Evolutionary conservation across 108 stramenopile species (phyloP).

Genomic region (Stephanodiscus triporus): DNA sequence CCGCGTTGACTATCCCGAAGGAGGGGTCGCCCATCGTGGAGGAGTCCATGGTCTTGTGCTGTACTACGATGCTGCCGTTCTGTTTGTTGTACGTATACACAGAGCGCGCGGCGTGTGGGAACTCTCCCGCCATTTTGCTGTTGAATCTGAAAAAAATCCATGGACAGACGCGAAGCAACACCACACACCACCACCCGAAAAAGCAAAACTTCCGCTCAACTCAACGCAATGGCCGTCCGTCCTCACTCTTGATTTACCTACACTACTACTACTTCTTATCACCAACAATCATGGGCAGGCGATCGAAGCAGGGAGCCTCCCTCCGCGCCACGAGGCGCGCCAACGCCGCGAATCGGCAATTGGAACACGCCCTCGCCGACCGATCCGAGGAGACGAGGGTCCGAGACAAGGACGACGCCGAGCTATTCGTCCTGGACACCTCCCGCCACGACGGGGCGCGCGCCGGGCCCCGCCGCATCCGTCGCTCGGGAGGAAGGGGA

Average conservation of each 20-base stretch:
- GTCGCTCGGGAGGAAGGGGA: background rate
- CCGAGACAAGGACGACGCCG: slow-evolving; percentile 59
- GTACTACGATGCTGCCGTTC: too few species aligned
- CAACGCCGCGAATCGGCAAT: slow-evolving; percentile 47
- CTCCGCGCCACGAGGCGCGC: slow-evolving; percentile 70
- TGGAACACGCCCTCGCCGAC: slow-evolving; percentile 56
- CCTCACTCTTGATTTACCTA: too few species aligned
- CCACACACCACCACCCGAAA: too few species aligned
- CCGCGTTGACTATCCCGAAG: slow-evolving; percentile 12
- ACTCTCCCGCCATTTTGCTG: too few species aligned
- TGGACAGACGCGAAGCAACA: too few species aligned
- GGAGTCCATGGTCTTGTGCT: too few species aligned
- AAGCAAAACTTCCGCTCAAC: too few species aligned
- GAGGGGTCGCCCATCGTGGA: slow-evolving; percentile 10
- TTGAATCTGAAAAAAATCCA: too few species aligned
- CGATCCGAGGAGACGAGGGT: slow-evolving; percentile 52
- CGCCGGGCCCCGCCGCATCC: too few species aligned
- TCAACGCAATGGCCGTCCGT: background rate
- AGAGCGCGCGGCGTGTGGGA: too few species aligned
- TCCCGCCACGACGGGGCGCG: slow-evolving; percentile 24
- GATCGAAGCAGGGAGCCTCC: slow-evolving; percentile 62
- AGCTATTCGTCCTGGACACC: slow-evolving; percentile 82
- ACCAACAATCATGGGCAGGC: slow-evolving; percentile 65
- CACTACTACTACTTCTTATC: background rate
- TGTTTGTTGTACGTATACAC: too few species aligned